phyloP scores from a whole-genome alignment of 352 stramenopile species.

The Achlya hypogyna region DNA sequence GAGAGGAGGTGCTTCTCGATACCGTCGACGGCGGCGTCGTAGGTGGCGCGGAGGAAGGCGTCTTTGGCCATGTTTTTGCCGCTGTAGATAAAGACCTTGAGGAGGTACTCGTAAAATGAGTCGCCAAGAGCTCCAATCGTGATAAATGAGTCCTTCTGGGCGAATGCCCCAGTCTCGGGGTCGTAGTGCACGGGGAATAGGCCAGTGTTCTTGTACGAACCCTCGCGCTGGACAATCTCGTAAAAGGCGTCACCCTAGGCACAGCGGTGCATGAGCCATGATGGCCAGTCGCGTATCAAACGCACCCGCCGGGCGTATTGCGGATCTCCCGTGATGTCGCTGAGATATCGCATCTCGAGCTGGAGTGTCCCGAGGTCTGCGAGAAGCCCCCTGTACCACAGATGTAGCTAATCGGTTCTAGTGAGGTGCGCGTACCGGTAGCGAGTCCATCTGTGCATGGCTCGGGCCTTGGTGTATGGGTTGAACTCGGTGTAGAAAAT shows the following conservation, averaged over 20 bases:
- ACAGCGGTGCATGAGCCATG: constrained; percentile 15
- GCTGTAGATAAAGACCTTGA: constrained; percentile 97
- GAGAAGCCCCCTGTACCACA: constrained; percentile 38
- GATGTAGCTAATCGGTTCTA: neutral
- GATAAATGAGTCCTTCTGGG: constrained; percentile 30
- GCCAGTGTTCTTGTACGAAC: constrained; percentile 62
- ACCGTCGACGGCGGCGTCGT: constrained; percentile 90
- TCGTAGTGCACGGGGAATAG: constrained; percentile 87
- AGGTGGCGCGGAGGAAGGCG: constrained; percentile 68
- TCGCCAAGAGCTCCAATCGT: constrained; percentile 93
- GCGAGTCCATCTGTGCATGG: constrained; percentile 32
- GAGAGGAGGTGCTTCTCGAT: constrained; percentile 89
- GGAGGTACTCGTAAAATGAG: constrained; percentile 97
- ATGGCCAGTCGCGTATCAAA: too few relatives aligned
- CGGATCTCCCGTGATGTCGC: constrained; percentile 59
- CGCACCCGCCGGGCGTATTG: constrained; percentile 57
- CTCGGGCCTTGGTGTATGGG: constrained; percentile 53
- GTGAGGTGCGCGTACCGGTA: constrained; percentile 26
- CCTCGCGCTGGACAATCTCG: constrained; percentile 53
- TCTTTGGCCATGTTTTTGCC: constrained; percentile 56
- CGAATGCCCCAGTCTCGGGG: constrained; percentile 28
- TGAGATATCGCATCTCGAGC: constrained; percentile 73
- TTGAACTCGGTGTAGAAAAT: constrained; percentile 89
- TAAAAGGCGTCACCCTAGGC: constrained; percentile 71
- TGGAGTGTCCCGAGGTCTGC: constrained; percentile 80